Evolutionary conservation across 1,284 basidiomycete species (phyloP).

Genomic region (Cryptococcus hybrid): DNA sequence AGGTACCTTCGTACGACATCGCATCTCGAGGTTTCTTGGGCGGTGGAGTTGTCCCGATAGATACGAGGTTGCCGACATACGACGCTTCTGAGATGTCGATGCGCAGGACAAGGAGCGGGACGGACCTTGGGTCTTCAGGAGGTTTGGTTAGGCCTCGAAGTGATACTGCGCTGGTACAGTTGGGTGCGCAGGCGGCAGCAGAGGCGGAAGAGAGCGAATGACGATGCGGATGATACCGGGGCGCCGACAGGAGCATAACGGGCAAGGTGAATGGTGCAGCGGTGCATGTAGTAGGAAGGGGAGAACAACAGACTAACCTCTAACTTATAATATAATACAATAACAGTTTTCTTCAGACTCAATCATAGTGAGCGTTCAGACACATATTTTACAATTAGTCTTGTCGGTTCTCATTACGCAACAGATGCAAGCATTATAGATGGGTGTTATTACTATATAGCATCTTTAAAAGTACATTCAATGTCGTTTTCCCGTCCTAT

Average conservation of each 20-base stretch:
- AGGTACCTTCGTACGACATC: constrained; percentile 76
- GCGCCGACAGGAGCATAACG: neutral
- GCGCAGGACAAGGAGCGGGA: constrained; percentile 29
- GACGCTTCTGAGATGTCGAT: constrained; percentile 58
- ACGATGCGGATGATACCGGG: constrained; percentile 5
- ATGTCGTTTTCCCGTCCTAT: too few relatives aligned
- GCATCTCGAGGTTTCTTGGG: constrained; percentile 80
- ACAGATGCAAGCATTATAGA: too few relatives aligned
- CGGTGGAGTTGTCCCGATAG: constrained; percentile 76
- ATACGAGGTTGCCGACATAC: constrained; percentile 75
- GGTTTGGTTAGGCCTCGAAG: constrained; percentile 24
- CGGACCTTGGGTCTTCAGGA: constrained; percentile 8
- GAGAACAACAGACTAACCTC: too few relatives aligned
- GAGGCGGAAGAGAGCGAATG: constrained; percentile 25
- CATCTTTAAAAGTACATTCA: too few relatives aligned
- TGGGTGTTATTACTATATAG: too few relatives aligned
- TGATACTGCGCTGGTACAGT: constrained; percentile 32
- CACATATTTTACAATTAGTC: too few relatives aligned
- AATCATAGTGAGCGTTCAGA: too few relatives aligned
- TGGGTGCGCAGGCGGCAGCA: constrained; percentile 22
- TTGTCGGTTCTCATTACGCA: too few relatives aligned
- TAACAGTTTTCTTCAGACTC: too few relatives aligned
- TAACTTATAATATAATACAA: too few relatives aligned
- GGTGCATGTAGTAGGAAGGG: too few relatives aligned
- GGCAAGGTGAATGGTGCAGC: too few relatives aligned